Evolutionary conservation across 345 rosid species (phyloP).

Genomic region (Eucalyptus coolabah): DNA sequence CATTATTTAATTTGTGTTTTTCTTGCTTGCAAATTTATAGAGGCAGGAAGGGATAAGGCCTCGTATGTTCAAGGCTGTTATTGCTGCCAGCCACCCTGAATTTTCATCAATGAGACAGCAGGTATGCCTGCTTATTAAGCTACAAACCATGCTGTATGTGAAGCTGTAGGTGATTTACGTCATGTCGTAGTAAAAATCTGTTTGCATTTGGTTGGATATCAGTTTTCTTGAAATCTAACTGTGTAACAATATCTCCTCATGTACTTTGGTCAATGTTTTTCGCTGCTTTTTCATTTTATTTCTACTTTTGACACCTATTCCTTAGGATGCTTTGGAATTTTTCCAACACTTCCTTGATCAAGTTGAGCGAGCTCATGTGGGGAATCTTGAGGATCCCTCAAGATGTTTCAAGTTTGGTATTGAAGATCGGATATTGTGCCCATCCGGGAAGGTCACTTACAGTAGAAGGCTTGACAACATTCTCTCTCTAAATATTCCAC

Average conservation of each 20-base stretch:
- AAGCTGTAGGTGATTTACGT: neutral
- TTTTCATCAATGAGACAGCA: constrained; percentile 97
- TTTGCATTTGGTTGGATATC: neutral
- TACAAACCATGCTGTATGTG: neutral
- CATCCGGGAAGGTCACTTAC: constrained; percentile 89
- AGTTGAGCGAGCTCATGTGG: constrained; percentile 70
- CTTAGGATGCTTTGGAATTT: constrained; percentile 95
- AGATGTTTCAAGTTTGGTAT: constrained; percentile 94
- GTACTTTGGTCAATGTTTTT: neutral
- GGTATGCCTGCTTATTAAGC: constrained; percentile 20
- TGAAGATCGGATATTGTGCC: constrained; percentile 82
- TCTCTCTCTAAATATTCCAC: constrained; percentile 88
- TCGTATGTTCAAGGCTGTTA: constrained; percentile 90
- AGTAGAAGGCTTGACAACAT: constrained; percentile 84
- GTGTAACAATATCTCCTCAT: neutral
- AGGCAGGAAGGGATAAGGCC: constrained; percentile 94
- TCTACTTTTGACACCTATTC: neutral
- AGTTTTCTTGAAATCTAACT: neutral
- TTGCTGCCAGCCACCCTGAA: constrained; percentile 94
- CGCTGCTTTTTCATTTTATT: neutral
- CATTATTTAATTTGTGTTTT: neutral
- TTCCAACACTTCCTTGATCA: constrained; percentile 88
- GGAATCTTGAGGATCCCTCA: constrained; percentile 68
- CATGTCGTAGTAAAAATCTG: neutral
- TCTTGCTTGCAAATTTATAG: constrained; percentile 17